phyloP scores from a whole-genome alignment of 495 filamentous ascomycete species.

The Poronia punctata region DNA sequence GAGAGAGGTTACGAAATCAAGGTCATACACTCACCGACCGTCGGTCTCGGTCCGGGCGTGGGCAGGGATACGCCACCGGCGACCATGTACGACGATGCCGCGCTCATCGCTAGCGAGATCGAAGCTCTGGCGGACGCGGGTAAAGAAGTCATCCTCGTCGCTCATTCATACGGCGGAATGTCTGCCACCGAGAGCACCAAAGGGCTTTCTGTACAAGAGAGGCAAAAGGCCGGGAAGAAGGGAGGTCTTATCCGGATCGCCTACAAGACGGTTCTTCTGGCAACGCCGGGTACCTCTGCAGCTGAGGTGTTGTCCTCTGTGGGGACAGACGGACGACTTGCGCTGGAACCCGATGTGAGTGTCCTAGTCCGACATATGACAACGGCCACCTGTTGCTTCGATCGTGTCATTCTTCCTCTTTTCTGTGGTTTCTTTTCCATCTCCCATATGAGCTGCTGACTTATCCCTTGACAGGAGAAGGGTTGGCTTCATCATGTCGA shows the following conservation, averaged over 20 bases:
- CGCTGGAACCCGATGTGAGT: conserved; percentile 18
- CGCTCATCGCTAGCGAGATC: conserved; percentile 20
- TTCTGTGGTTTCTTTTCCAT: neutral
- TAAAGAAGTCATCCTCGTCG: conserved; percentile 28
- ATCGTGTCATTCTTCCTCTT: too few relatives aligned
- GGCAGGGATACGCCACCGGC: conserved; percentile 1
- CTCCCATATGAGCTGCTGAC: neutral
- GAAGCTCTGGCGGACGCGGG: conserved; percentile 24
- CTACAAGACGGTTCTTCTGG: conserved; percentile 28
- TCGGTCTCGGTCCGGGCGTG: conserved; percentile 7
- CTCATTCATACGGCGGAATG: conserved; percentile 33
- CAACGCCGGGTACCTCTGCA: conserved; percentile 11
- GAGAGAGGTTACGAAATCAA: conserved; percentile 22
- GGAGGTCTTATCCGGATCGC: conserved; percentile 34
- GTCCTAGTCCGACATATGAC: too few relatives aligned
- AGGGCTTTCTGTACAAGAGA: conserved; percentile 32
- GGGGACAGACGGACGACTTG: conserved; percentile 1
- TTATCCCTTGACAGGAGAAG: conserved; percentile 12
- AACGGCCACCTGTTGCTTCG: too few relatives aligned
- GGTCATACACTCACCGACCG: conserved; percentile 12
- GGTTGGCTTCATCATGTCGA: conserved; percentile 17
- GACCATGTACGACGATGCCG: conserved; percentile 24
- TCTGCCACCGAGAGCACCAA: conserved; percentile 27
- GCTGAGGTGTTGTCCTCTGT: conserved; percentile 1
- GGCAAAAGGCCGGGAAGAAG: conserved; percentile 31